A percentile compares a stretch with the other conserved stretches of the same genome.
phyloP scores from a whole-genome alignment of 139 green algal species.

The Chlamydomonas sp. region DNA sequence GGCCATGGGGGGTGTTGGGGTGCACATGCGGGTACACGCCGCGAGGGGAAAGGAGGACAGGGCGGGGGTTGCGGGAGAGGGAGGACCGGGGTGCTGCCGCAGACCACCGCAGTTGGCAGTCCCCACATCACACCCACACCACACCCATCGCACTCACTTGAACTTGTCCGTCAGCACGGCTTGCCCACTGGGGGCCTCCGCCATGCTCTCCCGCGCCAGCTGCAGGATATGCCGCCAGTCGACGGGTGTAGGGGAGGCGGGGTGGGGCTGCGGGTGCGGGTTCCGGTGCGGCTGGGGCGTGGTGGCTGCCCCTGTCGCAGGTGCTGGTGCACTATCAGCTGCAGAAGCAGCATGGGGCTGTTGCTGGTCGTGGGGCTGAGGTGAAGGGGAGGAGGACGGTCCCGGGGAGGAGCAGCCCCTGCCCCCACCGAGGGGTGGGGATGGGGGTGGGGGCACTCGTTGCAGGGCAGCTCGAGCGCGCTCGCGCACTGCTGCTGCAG shows the following conservation, averaged over 20 bases:
- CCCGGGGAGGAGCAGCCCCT: too few relatives aligned
- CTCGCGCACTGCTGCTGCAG: too few relatives aligned
- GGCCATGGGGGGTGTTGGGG: too few relatives aligned
- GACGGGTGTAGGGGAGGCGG: slow-evolving; percentile 15
- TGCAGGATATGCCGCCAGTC: slow-evolving; percentile 69
- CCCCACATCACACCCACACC: not conserved
- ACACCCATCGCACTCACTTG: slow-evolving; percentile 44
- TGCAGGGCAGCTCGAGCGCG: too few relatives aligned
- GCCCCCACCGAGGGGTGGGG: too few relatives aligned
- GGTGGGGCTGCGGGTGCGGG: not conserved
- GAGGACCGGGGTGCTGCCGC: not conserved
- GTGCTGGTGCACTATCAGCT: not conserved
- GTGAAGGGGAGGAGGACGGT: too few relatives aligned
- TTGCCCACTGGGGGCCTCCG: not conserved
- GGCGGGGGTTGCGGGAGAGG: not conserved
- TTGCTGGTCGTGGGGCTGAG: too few relatives aligned
- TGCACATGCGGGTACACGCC: too few relatives aligned
- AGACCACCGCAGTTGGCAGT: not conserved
- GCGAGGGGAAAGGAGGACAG: not conserved
- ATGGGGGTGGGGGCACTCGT: too few relatives aligned
- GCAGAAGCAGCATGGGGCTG: not conserved
- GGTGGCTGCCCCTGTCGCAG: not conserved
- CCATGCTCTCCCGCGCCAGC: slow-evolving; percentile 9
- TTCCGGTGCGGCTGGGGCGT: not conserved
- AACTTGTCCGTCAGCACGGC: slow-evolving; percentile 75